phyloP scores from a whole-genome alignment of 2,329 filamentous ascomycete genomes.

The Ophiocordyceps sinensis region DNA sequence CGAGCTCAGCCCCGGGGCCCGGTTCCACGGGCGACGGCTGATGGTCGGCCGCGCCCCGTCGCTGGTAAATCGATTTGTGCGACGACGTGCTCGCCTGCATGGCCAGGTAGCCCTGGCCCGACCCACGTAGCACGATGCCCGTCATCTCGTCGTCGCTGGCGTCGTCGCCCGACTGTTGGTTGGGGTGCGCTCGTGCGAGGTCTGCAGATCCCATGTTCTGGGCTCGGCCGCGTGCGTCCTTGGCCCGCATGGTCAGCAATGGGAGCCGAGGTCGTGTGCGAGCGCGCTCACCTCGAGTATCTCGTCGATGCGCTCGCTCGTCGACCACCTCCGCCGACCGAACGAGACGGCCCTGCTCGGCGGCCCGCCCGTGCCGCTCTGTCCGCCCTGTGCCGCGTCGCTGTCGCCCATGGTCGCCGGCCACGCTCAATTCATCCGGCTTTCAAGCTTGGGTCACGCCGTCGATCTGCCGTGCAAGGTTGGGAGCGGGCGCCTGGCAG shows the following conservation, averaged over 20 bases:
- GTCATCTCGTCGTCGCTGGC: conserved; percentile 25
- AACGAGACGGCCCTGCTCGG: conserved; percentile 3
- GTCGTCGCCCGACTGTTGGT: conserved; percentile 6
- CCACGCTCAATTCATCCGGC: background rate
- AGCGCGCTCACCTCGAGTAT: conserved; percentile 28
- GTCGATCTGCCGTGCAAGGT: no score
- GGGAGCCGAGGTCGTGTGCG: background rate
- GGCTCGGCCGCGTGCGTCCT: conserved; percentile 29
- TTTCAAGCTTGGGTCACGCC: no score
- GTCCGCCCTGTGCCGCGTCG: background rate
- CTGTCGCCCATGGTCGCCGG: background rate
- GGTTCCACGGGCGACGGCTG: background rate
- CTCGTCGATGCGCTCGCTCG: conserved; percentile 26
- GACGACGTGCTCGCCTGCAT: conserved; percentile 13
- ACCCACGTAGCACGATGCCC: conserved; percentile 20
- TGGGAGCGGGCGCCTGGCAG: no score
- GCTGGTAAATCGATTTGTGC: conserved; percentile 6
- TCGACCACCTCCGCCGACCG: conserved; percentile 15
- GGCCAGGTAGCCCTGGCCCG: conserved; percentile 24
- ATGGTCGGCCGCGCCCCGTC: background rate
- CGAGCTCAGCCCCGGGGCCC: background rate
- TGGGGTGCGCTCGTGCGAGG: conserved; percentile 5
- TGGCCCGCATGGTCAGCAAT: conserved; percentile 1
- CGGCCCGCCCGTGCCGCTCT: background rate
- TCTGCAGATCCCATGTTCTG: conserved; percentile 20